phyloP scores from a whole-genome alignment of 306 rosid species.

The Malus fusca region DNA sequence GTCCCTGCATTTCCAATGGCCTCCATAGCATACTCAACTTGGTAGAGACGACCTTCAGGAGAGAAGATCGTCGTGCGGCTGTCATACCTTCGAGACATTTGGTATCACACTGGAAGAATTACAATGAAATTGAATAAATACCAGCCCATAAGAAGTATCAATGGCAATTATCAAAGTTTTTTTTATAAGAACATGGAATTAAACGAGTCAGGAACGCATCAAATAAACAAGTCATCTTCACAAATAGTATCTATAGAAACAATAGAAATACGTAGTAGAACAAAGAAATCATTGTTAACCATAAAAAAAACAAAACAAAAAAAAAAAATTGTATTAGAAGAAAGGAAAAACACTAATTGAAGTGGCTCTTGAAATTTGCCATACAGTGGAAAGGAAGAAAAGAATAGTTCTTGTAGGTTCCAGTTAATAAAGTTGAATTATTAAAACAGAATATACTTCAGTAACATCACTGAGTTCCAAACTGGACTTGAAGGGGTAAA shows the following conservation, averaged over 20 bases:
- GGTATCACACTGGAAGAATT: slow-evolving; percentile 6
- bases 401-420: not conserved
- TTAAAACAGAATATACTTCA: not conserved
- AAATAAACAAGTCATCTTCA: not conserved
- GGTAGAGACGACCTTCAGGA: slow-evolving; percentile 38
- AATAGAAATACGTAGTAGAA: not conserved
- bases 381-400: not conserved
- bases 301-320: not conserved
- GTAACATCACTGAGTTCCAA: not conserved
- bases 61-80: slow-evolving; percentile 38
- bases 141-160: not conserved
- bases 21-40: slow-evolving; percentile 41
- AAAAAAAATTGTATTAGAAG: not conserved
- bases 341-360: not conserved
- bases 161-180: not conserved
- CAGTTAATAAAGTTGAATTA: not conserved
- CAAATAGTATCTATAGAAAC: not conserved
- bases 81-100: slow-evolving; percentile 39
- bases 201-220: not conserved
- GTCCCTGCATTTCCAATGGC: slow-evolving; percentile 42
- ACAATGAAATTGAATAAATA: not conserved
- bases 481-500: not conserved
- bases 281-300: not conserved
- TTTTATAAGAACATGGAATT: no score
- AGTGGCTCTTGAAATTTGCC: not conserved